Evolutionary conservation across 129 eudicot species (phyloP), one percentile per base, ranked within the genome.

Genomic region (Lonicera japonica): DNA sequence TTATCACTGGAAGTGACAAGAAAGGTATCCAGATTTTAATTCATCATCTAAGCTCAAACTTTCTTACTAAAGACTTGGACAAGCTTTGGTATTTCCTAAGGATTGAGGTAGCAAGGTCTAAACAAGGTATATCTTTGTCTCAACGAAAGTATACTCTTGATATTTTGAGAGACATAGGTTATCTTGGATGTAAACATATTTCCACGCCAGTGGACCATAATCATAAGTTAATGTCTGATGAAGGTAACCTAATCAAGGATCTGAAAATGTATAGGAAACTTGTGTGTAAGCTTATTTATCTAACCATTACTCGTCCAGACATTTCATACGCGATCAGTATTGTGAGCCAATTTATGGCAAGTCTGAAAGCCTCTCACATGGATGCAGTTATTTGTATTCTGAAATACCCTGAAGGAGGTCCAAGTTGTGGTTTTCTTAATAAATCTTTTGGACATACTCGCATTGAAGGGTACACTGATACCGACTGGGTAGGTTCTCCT

Each of bases 401-500:
- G 16, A 15, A 17, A 13, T 47, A 19, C 20, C 53, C 11, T 47
- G 11, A 47, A 15, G 4, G 11, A n/a, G 21, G 19, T 51, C 20
- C 21, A 51, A 6, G 56, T 19, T 21, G 21, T 8, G 56, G n/a
- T 52, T 12, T 52, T 20, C 21, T 52, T 8, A 14, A 52, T 4
- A 20, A n/a, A 5, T 20, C 19, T 18, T 22, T 8, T 52, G 23
- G 36, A 2, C 36, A 29, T 29, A 29, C 36, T 29, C 12, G 21
- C 56, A 52, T n/a, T 51, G 8, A 52, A 21, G 23, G 56, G 56
- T 52, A n/a, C 21, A 22, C 56, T 5, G 10, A 52, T 52, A 21
- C 56, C 21, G 56, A n/a, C 20, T 51, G 56, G 56, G 56, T 7
- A 51, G 21, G 20, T 16, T n/a, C 56, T 51, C 56, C 56, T 51